These are phyloP conservation scores for Pythium monospermum DNA, from an alignment of 352 stramenopile genomes.

Conservation along the genomic window DNA sequence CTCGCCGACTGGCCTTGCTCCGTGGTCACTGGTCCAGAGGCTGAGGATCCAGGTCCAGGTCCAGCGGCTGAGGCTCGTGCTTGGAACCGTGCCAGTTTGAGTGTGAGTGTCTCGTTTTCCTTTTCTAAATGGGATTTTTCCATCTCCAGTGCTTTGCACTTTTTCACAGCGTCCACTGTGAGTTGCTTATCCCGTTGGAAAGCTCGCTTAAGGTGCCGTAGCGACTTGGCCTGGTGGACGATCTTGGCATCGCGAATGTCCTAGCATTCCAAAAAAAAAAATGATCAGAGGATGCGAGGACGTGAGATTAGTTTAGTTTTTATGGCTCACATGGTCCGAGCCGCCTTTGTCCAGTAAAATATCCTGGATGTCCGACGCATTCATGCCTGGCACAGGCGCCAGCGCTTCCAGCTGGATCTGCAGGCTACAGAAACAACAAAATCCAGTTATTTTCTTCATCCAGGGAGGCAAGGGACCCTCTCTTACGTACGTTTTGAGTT, in stretches of 20 bases:
- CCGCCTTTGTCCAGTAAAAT: conserved; percentile 58
- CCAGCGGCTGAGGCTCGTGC: conserved; percentile 29
- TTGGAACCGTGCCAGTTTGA: conserved; percentile 55
- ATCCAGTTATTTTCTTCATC: background rate
- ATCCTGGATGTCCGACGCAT: conserved; percentile 44
- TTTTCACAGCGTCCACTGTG: conserved; percentile 32
- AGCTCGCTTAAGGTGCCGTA: conserved; percentile 51
- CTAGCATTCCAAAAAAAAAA: conserved; percentile 20
- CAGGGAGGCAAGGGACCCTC: background rate
- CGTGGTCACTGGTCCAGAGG: background rate
- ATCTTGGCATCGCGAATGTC: conserved; percentile 76
- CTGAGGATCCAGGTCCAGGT: conserved; percentile 14
- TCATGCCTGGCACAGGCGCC: conserved; percentile 55
- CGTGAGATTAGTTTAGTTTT: no score
- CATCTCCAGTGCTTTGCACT: conserved; percentile 31
- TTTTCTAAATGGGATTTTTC: conserved; percentile 37
- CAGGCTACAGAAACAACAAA: conserved; percentile 27
- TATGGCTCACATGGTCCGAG: conserved; percentile 47
- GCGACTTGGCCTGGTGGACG: conserved; percentile 66
- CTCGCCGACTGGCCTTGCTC: conserved; percentile 4
- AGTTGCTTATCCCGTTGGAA: conserved; percentile 58
- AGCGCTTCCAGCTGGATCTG: conserved; percentile 68
- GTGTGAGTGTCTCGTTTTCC: conserved; percentile 52
- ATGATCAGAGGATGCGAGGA: no score
- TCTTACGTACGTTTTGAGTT: conserved; percentile 47